These are phyloP conservation scores for Pestalotiopsis sp. DNA, from an alignment of 2,329 filamentous ascomycete species.

Conservation along the genomic window DNA sequence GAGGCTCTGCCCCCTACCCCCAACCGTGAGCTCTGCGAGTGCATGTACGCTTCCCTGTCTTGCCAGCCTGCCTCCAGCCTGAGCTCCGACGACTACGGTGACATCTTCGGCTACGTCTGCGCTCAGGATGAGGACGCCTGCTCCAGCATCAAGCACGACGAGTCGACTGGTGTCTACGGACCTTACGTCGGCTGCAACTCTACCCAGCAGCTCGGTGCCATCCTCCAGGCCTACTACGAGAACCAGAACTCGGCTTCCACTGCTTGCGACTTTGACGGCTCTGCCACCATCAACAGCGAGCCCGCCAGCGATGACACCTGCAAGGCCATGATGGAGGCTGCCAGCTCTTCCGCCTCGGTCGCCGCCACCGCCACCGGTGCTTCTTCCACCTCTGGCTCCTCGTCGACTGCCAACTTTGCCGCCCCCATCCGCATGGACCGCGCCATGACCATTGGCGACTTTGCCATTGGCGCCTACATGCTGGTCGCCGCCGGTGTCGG, in stretches of 20 bases:
- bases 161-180: constrained; percentile 58
- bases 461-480: constrained; percentile 53
- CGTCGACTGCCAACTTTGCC: constrained; percentile 39
- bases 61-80: constrained; percentile 62
- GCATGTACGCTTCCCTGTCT: constrained; percentile 69
- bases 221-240: constrained; percentile 61
- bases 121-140: constrained; percentile 52
- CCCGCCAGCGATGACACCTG: constrained; percentile 44
- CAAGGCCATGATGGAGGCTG: constrained; percentile 52
- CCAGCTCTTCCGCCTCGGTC: constrained; percentile 40
- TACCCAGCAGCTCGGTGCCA: constrained; percentile 62
- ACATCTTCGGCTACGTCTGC: constrained; percentile 41
- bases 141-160: constrained; percentile 58
- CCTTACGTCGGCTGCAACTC: constrained; percentile 67
- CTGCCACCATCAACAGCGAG: constrained; percentile 38
- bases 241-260: constrained; percentile 47
- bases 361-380: constrained; percentile 32
- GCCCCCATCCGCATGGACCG: constrained; percentile 37
- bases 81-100: constrained; percentile 53
- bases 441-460: constrained; percentile 48
- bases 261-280: constrained; percentile 62
- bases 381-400: constrained; percentile 19
- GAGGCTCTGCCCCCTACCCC: constrained; percentile 70
- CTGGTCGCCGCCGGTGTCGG: constrained; percentile 54
- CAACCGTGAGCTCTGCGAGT: constrained; percentile 69